Base-by-base conservation (phyloP, 345 rosid species). In the Noccaea caerulescens region DNA sequence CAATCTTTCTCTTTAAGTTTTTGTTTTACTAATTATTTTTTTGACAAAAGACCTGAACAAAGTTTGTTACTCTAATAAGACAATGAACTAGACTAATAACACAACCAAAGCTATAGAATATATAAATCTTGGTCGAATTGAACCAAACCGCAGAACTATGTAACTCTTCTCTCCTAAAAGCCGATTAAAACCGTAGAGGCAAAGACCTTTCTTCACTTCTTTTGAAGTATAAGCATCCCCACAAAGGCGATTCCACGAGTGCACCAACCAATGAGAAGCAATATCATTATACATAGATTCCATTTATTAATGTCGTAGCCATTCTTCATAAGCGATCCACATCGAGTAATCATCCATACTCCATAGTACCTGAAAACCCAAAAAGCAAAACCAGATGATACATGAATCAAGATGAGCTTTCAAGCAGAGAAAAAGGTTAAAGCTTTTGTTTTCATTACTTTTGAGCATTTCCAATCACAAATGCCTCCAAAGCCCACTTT, bases 341-440 rank as follows among this genome's bases (percentile, higher is more conserved):
- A 93, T 5, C 98, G 85, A 25, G 97, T 87, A 60, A 93, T 86
- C 78, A 90, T 72, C 98, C 98, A 90, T 52, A 93, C 93, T 59
- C 97, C 96, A 12, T 85, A 76, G 79, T 87, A 93, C 92, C 97
- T 93, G 66, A 47, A 32, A 25, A 50, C 30, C 2, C 18, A 25
- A 55, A 60, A 59, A 37, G 18, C 47, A 5, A 55, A 75, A 47
- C 8, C n/a, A 32, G 0, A 16, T 4, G 1, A 58, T 13, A 42
- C 34, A 54, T 8, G 42, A 66, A 59, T 66, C 41, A 71, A 66
- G 58, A 53, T 11, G 2, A 64, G 61, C 44, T 63, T 53, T 42
- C 7, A 16, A 7, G 25, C 13, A 12, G 7, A 12, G 34, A 5
- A 27, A 10, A 33, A 63, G 3, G 6, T 27, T 23, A 1, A 45